Percentiles rank a stretch among this genome's conserved stretches.
These are phyloP conservation scores for Melaleuca quinquenervia DNA, from an alignment of 345 rosid genomes.

Conservation along the genomic window DNA sequence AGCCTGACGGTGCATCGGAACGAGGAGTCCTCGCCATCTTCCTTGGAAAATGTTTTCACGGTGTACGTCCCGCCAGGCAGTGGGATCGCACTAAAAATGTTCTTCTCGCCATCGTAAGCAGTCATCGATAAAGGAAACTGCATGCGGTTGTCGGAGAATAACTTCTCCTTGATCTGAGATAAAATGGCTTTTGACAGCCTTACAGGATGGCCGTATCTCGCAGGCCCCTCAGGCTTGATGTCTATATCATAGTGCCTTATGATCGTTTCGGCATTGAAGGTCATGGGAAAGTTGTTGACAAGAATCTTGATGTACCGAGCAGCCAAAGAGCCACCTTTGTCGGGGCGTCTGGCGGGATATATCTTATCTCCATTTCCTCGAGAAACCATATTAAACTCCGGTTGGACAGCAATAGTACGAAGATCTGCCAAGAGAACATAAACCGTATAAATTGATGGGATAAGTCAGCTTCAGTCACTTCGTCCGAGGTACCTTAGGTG, in stretches of 20 bases:
- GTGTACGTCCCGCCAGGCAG: conserved; percentile 40
- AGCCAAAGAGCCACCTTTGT: conserved; percentile 44
- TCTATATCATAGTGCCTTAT: conserved; percentile 64
- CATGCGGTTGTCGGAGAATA: conserved; percentile 27
- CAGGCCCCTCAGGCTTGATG: conserved; percentile 27
- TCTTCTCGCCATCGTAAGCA: conserved; percentile 83
- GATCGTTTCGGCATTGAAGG: conserved; percentile 33
- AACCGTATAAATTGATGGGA: background rate
- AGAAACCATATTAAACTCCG: background rate
- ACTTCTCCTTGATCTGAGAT: conserved; percentile 42
- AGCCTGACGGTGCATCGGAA: conserved; percentile 37
- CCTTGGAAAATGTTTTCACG: conserved; percentile 36
- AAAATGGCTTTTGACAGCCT: conserved; percentile 36
- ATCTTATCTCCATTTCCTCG: background rate
- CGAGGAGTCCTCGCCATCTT: conserved; percentile 19
- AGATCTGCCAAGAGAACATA: background rate
- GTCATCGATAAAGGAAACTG: conserved; percentile 51
- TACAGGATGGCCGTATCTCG: conserved; percentile 13
- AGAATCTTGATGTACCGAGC: conserved; percentile 21
- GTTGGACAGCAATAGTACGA: background rate
- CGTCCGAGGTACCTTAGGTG: background rate
- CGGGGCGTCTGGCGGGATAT: conserved; percentile 52
- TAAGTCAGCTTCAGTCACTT: background rate
- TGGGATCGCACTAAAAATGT: conserved; percentile 53
- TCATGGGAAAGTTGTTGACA: conserved; percentile 59